Evolutionary conservation across 2,329 filamentous ascomycete genomes (phyloP), one percentile per base, ranked within the genome.

Genomic region (Ambrosiella xylebori): DNA sequence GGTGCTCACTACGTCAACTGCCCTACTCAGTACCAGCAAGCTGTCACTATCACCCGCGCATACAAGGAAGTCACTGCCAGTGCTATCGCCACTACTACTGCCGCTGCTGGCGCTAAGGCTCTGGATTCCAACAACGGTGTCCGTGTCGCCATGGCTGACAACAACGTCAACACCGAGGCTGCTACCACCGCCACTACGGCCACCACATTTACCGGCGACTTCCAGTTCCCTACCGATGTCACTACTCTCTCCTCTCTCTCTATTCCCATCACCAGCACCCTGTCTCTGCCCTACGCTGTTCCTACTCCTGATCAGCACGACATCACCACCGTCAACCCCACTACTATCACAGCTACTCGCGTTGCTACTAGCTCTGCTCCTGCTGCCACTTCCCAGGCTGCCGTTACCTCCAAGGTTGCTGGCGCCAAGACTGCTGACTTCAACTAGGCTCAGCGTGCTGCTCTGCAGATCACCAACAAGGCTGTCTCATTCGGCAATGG

Each of bases 1-100:
- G 68, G 67, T 55, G 67, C 66, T 44, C 64, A 65, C 2, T 68
- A 70, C 15, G 61, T 68, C 61, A 71, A 73, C 68, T 73, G 71
- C 65, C 70, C 70, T 27, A 65, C 68, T 44, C 64, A 65, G 15
- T 69, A 68, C 67, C 65, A 64, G 57, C 67, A 69, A 38, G 65
- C 65, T 40, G 64, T 67, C 27, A 68, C 66, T 37, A 59, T 71
- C 45, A 59, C 56, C 7, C 54, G 51, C 7, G 55, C 49, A 9
- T 17, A 15, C 44, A 47, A 13, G 7, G 44, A 47, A 7, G 17
- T 55, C 11, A 37, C 38, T 44, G 11, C 5, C n/a, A 35, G 7
- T 44, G 39, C 9, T 41, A 17, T 37, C 37, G 17, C 39, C 38
- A 19, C 17, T 19, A 11, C 47, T 19, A 51, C 47, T 19, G 17